Percentiles rank a stretch among this genome's conserved stretches.
phyloP scores from a whole-genome alignment of 352 stramenopile species.

The Globisporangium canariense region DNA sequence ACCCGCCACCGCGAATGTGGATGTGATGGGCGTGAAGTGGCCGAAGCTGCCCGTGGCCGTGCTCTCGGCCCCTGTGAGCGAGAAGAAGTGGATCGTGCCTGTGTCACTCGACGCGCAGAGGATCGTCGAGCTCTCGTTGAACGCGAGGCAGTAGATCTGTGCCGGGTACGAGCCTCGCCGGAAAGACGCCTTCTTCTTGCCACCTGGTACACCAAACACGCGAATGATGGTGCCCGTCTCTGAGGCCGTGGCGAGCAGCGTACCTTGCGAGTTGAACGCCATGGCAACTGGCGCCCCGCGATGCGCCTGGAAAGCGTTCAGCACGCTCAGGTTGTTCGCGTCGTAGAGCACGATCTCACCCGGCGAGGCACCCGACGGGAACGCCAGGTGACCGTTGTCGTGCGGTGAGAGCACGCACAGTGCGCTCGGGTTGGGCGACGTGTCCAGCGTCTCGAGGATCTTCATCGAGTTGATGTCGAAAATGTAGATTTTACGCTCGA shows the following conservation, averaged over 20 bases:
- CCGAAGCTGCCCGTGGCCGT: slow-evolving; percentile 77
- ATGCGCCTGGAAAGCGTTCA: slow-evolving; percentile 90
- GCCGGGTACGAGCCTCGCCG: slow-evolving; percentile 94
- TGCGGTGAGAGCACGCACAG: slow-evolving; percentile 84
- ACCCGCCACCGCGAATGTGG: slow-evolving; percentile 67
- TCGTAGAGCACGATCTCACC: slow-evolving; percentile 92
- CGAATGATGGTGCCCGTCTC: slow-evolving; percentile 96
- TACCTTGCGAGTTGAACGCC: slow-evolving; percentile 84
- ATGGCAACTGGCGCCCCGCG: slow-evolving; percentile 84
- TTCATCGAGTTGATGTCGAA: slow-evolving; percentile 94
- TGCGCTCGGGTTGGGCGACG: slow-evolving; percentile 82
- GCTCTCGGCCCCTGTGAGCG: slow-evolving; percentile 66
- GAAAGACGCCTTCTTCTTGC: slow-evolving; percentile 91
- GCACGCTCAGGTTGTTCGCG: slow-evolving; percentile 88
- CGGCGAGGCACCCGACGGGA: slow-evolving; percentile 72
- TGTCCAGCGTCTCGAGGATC: slow-evolving; percentile 90
- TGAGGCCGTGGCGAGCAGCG: slow-evolving; percentile 87
- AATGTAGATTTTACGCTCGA: slow-evolving; percentile 91
- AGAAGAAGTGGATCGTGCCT: slow-evolving; percentile 96
- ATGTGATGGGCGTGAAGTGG: slow-evolving; percentile 71
- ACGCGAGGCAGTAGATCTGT: slow-evolving; percentile 95
- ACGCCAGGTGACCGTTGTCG: slow-evolving; percentile 83
- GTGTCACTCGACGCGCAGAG: slow-evolving; percentile 96
- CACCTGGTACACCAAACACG: slow-evolving; percentile 94
- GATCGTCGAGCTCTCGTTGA: slow-evolving; percentile 92